Percentiles rank a stretch among this genome's conserved stretches.
These are phyloP conservation scores for Phytophthora sp. DNA, from an alignment of 352 stramenopile species.

Conservation along the genomic window DNA sequence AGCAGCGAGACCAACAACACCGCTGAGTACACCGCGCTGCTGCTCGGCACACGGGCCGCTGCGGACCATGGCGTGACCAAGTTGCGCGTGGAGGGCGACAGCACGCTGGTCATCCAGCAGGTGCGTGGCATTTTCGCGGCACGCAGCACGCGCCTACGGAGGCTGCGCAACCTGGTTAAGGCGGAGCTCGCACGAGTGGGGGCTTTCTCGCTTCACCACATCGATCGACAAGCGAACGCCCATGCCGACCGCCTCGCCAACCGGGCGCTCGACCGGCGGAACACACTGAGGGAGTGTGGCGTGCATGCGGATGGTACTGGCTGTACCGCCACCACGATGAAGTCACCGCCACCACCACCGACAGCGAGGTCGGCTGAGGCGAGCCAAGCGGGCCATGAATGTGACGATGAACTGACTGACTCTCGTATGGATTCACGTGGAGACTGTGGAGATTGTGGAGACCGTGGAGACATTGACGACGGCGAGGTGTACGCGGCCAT, in stretches of 20 bases:
- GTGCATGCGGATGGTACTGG: background rate
- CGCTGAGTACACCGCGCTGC: too few species aligned
- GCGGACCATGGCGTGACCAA: too few species aligned
- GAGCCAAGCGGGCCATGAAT: too few species aligned
- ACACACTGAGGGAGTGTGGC: background rate
- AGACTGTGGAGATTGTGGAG: background rate
- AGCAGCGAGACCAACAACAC: too few species aligned
- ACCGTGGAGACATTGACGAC: background rate
- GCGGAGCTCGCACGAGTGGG: background rate
- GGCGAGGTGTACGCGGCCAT: conserved; percentile 2
- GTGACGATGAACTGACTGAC: too few species aligned
- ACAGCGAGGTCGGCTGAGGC: too few species aligned
- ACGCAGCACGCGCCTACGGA: background rate
- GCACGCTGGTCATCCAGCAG: too few species aligned
- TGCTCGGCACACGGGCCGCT: too few species aligned
- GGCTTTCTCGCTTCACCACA: conserved; percentile 1
- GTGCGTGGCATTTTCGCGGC: background rate
- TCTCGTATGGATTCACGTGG: too few species aligned
- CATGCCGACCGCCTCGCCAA: conserved; percentile 26
- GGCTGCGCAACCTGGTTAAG: background rate
- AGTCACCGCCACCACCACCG: background rate
- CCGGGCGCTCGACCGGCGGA: conserved; percentile 3
- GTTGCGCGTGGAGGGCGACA: too few species aligned
- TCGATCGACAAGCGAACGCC: conserved; percentile 22
- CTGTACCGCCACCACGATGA: background rate